Evolutionary conservation across 306 rosid genomes (phyloP).

Genomic region (Erythrophleum fordii): DNA sequence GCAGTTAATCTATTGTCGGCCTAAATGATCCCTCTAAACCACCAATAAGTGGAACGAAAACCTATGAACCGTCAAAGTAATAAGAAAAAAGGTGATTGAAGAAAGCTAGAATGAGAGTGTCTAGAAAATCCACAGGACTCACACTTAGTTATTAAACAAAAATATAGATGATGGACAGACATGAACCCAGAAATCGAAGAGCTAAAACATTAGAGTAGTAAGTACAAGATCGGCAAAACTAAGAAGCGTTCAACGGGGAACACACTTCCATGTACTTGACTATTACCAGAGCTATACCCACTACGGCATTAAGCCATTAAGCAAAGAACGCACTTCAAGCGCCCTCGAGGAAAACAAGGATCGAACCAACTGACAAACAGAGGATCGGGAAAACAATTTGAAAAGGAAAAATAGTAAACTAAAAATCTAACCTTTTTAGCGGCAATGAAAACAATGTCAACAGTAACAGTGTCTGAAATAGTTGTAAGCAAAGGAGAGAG

Average conservation of each 20-base stretch:
- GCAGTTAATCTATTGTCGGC: not conserved
- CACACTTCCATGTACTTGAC: conserved; percentile 3
- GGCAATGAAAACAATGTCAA: conserved; percentile 10
- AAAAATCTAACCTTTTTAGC: conserved; percentile 36
- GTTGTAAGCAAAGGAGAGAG: not conserved
- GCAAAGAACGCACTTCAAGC: conserved; percentile 13
- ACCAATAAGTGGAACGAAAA: not conserved
- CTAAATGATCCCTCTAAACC: not conserved
- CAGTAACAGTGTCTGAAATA: conserved; percentile 5
- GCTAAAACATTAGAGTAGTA: conserved; percentile 19
- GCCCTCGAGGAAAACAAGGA: not conserved
- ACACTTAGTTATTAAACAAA: conserved; percentile 22
- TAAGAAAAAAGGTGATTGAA: not conserved
- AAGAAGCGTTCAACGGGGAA: conserved; percentile 1
- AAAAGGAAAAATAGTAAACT: not conserved
- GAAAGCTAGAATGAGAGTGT: not conserved
- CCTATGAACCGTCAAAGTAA: not conserved
- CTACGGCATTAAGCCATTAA: conserved; percentile 24
- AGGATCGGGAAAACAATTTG: not conserved
- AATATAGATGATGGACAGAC: not conserved
- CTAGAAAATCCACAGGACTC: not conserved
- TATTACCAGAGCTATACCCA: not conserved
- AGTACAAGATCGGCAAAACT: conserved; percentile 35
- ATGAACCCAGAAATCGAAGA: conserved; percentile 29
- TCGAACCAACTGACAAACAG: not conserved